Base-by-base conservation (phyloP, 306 rosid genomes). In the Canavalia gladiata region DNA sequence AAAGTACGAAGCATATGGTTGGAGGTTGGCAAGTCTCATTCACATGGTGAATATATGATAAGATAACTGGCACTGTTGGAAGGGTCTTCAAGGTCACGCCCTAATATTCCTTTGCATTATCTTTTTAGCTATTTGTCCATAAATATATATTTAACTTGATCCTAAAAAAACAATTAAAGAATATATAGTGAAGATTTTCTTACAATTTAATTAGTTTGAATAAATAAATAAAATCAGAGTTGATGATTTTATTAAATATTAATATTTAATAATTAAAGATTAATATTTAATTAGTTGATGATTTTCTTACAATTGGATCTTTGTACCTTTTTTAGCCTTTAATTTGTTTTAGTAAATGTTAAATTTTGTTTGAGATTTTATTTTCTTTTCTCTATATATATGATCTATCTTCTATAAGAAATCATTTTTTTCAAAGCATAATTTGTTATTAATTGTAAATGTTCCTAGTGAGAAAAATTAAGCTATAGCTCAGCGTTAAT, bases 1-100 rank as follows among this genome's bases (percentile, higher is more conserved):
- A 74, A 54, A 80, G 79, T 74, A 46, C 37, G 1, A 62, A 52
- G 75, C 58, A 37, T 51, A 50, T 85, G 85, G 76, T 76, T 83
- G 84, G 83, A n/a, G 79, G 91, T 84, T 87, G 46, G 80, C 69
- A 45, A 30, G 84, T 81, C 82, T 69, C 66, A 6, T 57, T 79
- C 85, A 82, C 78, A 45, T 80, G 81, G 52, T 66, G 34, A 12
- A 62, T 72, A 39, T 74, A 59, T 81, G 28, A 63, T 73, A 71
- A 83, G 62, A 59, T 68, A 60, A 43, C 60, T 70, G 60, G 42
- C 65, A 12, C 1, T 68, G 73, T 82, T 85, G 74, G 78, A 79
- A 68, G 41, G 41, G 34, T 62, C 77, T 58, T 64, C 30, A 25
- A 64, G 31, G 41, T 73, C 69, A 56, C 18, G 1, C 1, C 28